Evolutionary conservation across 768 basidiomycete species (phyloP).

Genomic region (Agrocybe chaxingu): DNA sequence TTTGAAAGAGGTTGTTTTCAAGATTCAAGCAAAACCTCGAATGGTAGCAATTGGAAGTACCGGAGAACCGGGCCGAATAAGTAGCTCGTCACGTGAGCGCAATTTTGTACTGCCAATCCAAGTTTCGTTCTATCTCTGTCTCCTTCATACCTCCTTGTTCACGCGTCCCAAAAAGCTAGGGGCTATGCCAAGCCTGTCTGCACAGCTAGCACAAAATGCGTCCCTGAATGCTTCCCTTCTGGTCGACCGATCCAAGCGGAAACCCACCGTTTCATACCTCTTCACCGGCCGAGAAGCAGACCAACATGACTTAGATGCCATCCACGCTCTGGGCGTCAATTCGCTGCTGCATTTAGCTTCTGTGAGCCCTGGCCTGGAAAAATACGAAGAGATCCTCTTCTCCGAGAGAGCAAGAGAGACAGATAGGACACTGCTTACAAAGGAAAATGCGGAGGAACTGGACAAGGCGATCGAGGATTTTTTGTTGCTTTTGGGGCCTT

Average conservation of each 20-base stretch:
- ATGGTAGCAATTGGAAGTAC: too few relatives aligned
- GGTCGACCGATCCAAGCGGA: conserved; percentile 60
- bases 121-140: too few relatives aligned
- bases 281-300: conserved; percentile 82
- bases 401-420: conserved; percentile 69
- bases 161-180: neutral
- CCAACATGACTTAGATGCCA: conserved; percentile 82
- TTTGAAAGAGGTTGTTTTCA: too few relatives aligned
- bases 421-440: conserved; percentile 75
- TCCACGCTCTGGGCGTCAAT: conserved; percentile 77
- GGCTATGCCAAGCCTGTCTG: conserved; percentile 68
- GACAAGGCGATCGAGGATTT: conserved; percentile 60
- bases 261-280: conserved; percentile 76
- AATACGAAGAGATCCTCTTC: conserved; percentile 73
- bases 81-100: too few relatives aligned
- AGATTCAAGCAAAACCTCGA: too few relatives aligned
- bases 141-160: too few relatives aligned
- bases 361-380: conserved; percentile 53
- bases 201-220: conserved; percentile 73
- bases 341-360: conserved; percentile 70
- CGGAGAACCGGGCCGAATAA: too few relatives aligned
- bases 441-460: conserved; percentile 61
- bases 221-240: conserved; percentile 79
- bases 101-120: too few relatives aligned
- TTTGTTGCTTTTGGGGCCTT: conserved; percentile 70